Evolutionary conservation across 2,329 filamentous ascomycete genomes (phyloP).

Genomic region (Apiospora sp.): DNA sequence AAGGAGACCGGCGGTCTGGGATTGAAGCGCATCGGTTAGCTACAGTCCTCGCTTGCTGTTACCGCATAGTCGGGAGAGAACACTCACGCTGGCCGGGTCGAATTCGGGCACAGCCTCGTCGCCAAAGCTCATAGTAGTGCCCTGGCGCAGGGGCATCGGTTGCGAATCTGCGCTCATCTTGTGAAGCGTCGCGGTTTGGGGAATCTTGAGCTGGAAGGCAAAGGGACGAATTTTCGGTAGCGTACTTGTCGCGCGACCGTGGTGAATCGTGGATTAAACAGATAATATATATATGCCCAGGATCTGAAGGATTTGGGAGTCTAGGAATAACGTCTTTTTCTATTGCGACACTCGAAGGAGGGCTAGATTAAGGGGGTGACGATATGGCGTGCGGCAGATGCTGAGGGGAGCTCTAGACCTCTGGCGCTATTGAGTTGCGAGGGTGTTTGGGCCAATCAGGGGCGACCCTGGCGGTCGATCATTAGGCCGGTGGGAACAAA

Average conservation of each 20-base stretch:
- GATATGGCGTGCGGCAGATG: constrained; percentile 19
- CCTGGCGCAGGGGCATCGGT: constrained; percentile 54
- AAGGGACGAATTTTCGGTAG: no score
- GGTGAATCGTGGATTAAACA: not conserved
- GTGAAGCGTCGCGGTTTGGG: constrained; percentile 11
- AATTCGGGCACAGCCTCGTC: constrained; percentile 67
- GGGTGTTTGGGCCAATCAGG: constrained; percentile 2
- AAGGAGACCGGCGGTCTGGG: constrained; percentile 79
- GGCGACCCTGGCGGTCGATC: not conserved
- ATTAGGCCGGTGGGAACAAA: constrained; percentile 1
- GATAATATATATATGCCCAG: not conserved
- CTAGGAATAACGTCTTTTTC: constrained; percentile 6
- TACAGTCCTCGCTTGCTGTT: not conserved
- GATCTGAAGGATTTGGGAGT: not conserved
- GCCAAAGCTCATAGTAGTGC: constrained; percentile 53
- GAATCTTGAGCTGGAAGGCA: constrained; percentile 12
- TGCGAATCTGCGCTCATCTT: constrained; percentile 44
- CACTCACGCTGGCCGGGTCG: constrained; percentile 65
- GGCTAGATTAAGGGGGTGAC: constrained; percentile 7
- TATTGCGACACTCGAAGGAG: constrained; percentile 2
- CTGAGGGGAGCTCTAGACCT: constrained; percentile 17
- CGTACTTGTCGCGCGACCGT: not conserved
- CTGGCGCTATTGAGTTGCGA: constrained; percentile 13
- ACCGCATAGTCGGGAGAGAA: constrained; percentile 18
- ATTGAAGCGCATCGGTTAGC: constrained; percentile 25